Percentiles rank a stretch among this genome's conserved stretches.
Evolutionary conservation across 768 basidiomycete species (phyloP).

Genomic region (Macrolepiota fuliginosa): DNA sequence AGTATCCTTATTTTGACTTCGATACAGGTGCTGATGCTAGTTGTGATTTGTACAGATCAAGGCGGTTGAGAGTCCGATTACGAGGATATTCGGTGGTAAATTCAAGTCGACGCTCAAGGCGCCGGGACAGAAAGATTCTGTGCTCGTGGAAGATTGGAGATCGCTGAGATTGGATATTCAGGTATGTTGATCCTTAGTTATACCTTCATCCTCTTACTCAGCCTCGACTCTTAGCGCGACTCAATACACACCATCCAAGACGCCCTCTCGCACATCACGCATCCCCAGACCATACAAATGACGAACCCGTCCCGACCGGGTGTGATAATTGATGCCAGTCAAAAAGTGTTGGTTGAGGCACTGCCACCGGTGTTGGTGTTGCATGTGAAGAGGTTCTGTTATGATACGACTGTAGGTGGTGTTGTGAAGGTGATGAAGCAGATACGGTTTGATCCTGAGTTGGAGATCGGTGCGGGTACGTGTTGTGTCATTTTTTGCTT

Average conservation of each 20-base stretch:
- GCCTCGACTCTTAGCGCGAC: slow-evolving; percentile 49
- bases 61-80: slow-evolving; percentile 81
- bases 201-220: not conserved
- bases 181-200: slow-evolving; percentile 35
- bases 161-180: slow-evolving; percentile 88
- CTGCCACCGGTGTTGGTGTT: slow-evolving; percentile 83
- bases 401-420: slow-evolving; percentile 70
- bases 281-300: slow-evolving; percentile 79
- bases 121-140: slow-evolving; percentile 82
- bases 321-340: slow-evolving; percentile 63
- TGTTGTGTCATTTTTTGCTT: not conserved
- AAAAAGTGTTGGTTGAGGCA: slow-evolving; percentile 67
- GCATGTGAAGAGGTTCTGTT: slow-evolving; percentile 90
- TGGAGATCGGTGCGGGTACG: slow-evolving; percentile 73
- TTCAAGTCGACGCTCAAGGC: slow-evolving; percentile 81
- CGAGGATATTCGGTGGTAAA: slow-evolving; percentile 91
- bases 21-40: no score
- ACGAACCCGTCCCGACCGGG: slow-evolving; percentile 56
- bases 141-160: slow-evolving; percentile 90
- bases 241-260: slow-evolving; percentile 78
- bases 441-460: slow-evolving; percentile 70
- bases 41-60: slow-evolving; percentile 51
- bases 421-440: slow-evolving; percentile 88
- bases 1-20: slow-evolving; percentile 31
- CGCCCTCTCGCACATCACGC: slow-evolving; percentile 73